A percentile compares a stretch with the other conserved stretches of the same genome.
Conservation (phyloP, 345 rosid species). For the Laguncularia racemosa region DNA sequence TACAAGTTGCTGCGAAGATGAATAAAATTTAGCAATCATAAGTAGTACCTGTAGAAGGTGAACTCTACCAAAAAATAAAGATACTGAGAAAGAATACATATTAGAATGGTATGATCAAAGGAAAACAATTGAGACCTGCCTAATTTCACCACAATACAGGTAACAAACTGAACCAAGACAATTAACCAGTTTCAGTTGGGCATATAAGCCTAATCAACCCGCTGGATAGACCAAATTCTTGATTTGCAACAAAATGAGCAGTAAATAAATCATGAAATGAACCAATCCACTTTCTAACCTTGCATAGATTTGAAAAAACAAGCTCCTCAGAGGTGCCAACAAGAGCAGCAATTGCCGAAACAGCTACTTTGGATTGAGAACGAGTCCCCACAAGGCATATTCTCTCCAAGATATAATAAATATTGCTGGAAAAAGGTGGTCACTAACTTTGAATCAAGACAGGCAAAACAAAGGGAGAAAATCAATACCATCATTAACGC, state of each 20-base stretch:
- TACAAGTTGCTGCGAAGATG: slow-evolving; percentile 49
- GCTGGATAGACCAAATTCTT: neutral
- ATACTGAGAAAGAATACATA: neutral
- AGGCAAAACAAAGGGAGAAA: neutral
- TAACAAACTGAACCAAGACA: too few relatives aligned
- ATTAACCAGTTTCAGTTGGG: too few relatives aligned
- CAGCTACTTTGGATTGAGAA: slow-evolving; percentile 69
- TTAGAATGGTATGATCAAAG: neutral
- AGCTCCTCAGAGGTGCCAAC: slow-evolving; percentile 39
- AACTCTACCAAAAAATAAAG: neutral
- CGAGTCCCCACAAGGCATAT: slow-evolving; percentile 78
- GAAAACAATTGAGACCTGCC: too few relatives aligned
- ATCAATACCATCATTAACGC: neutral
- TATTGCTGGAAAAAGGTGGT: slow-evolving; percentile 38
- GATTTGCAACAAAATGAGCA: neutral
- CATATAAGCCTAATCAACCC: too few relatives aligned
- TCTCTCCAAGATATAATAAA: slow-evolving; percentile 56
- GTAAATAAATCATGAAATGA: neutral
- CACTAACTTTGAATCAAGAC: too few relatives aligned
- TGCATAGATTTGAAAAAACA: slow-evolving; percentile 47
- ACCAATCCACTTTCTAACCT: slow-evolving; percentile 29
- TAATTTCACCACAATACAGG: too few relatives aligned
- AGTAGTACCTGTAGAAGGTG: neutral
- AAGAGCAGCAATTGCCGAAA: slow-evolving; percentile 71
- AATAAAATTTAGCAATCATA: slow-evolving; percentile 5